Base-by-base conservation (phyloP, 2,329 filamentous ascomycete genomes). In the Fonsecaea erecta region DNA sequence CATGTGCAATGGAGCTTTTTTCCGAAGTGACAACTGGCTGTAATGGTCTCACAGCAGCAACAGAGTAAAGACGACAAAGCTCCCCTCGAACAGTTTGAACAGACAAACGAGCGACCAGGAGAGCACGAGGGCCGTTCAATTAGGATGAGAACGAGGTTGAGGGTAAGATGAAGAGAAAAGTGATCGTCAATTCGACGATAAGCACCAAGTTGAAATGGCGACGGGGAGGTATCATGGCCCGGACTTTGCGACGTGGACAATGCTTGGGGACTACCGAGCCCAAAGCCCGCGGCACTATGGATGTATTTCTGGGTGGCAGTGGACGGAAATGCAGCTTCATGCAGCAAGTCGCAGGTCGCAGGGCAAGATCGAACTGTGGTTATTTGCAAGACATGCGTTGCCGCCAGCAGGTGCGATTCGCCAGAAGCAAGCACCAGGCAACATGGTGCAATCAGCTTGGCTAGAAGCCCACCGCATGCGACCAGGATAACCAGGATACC, bases 1-100 rank as follows among this genome's bases (percentile, higher is more conserved):
- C 64, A 66, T 66, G 64, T 68, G 67, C 67, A 57, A 63, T 55
- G 63, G 56, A 68, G 62, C 60, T 63, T 52, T 52, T 62, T 55
- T 55, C 34, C 21, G 43, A 60, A 34, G 32, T 16, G 60, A 60
- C 48, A 35, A 55, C 51, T 63, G 59, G 60, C 35, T 34, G 30
- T 37, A 14, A 43, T 24, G 55, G 60, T 24, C 26, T 48, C 56
- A 61, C 60, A 28, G 46, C 63, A 63, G 48, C 37, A 16, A n/a
- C 1, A 52, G 16, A 46, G 8, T 18, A 48, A 18, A 24, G 43
- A 3, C 21, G 8, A 48, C 18, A 16, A 48, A 24, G 40, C 43
- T 48, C 21, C 18, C 7, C 43, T 48, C 43, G 14, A 18, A 48
- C 43, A 48, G 11, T 48, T 48, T 48, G 5, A 12, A 24, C 18